Percentiles rank a stretch among this genome's conserved stretches.
Evolutionary conservation across 148 eudicot species (phyloP).

Genomic region (Salicornia ramosissima): DNA sequence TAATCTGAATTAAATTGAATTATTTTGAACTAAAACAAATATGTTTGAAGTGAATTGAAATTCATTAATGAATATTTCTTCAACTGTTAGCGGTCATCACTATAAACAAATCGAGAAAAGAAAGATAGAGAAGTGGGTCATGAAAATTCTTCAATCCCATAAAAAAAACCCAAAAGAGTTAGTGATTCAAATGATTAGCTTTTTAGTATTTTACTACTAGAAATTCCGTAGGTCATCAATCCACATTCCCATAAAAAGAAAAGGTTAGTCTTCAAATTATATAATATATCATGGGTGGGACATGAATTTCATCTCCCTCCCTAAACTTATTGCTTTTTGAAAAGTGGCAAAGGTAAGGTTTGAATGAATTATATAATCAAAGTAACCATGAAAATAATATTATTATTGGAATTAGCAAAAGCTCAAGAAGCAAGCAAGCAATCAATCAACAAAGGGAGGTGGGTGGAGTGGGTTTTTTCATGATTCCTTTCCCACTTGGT

Average conservation of each 20-base stretch:
- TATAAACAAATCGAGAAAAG: not conserved
- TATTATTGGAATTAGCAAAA: constrained; percentile 28
- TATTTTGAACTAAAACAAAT: no score
- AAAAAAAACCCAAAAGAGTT: constrained; percentile 27
- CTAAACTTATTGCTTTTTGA: constrained; percentile 4
- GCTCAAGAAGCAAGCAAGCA: constrained; percentile 5
- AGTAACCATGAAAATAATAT: not conserved
- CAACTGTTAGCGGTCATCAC: constrained; percentile 3
- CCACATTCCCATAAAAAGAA: constrained; percentile 19
- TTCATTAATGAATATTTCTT: not conserved
- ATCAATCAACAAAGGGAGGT: constrained; percentile 5
- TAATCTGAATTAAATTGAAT: no score
- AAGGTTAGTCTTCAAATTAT: not conserved
- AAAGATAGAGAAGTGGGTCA: constrained; percentile 1
- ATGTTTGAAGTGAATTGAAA: no score
- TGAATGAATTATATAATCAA: constrained; percentile 26
- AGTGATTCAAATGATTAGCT: constrained; percentile 36
- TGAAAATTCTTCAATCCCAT: constrained; percentile 21
- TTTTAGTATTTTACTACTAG: constrained; percentile 6
- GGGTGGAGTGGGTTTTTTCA: constrained; percentile 13
- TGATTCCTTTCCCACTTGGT: constrained; percentile 15
- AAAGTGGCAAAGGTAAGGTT: constrained; percentile 22
- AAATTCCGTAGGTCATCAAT: constrained; percentile 4
- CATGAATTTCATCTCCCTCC: constrained; percentile 13
- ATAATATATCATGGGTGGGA: not conserved